Evolutionary conservation across 2,329 filamentous ascomycete species (phyloP).

Genomic region (Teratosphaeria viscida): DNA sequence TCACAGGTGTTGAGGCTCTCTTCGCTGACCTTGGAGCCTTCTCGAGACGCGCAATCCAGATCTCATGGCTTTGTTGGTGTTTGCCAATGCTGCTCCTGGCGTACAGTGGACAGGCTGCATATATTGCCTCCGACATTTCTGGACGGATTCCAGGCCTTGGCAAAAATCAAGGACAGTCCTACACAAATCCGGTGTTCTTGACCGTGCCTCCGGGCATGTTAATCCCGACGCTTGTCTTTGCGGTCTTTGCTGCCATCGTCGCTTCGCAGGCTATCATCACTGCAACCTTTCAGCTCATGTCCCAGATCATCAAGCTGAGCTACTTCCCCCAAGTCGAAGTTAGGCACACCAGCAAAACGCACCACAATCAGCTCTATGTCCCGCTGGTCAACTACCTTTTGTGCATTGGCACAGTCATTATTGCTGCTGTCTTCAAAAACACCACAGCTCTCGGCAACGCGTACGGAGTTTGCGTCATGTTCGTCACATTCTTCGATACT

Average conservation of each 20-base stretch:
- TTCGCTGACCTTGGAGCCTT: conserved; percentile 74
- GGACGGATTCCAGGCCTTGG: background rate
- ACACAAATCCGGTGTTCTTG: conserved; percentile 65
- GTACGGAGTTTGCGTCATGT: conserved; percentile 61
- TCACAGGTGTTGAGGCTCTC: conserved; percentile 69
- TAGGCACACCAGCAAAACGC: conserved; percentile 57
- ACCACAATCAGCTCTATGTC: conserved; percentile 68
- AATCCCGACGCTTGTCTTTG: conserved; percentile 57
- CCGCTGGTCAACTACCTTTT: conserved; percentile 67
- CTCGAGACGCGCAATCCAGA: conserved; percentile 50
- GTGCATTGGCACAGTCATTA: conserved; percentile 64
- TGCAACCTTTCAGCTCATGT: conserved; percentile 46
- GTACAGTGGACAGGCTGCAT: conserved; percentile 66
- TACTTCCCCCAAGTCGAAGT: conserved; percentile 71
- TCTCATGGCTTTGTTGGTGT: conserved; percentile 57
- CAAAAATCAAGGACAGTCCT: conserved; percentile 43
- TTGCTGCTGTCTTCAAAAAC: conserved; percentile 56
- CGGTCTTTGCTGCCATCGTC: conserved; percentile 57
- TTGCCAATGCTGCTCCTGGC: conserved; percentile 58
- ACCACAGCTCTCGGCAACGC: conserved; percentile 12
- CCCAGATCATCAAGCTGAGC: conserved; percentile 60
- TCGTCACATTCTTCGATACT: conserved; percentile 69
- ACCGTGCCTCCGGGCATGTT: conserved; percentile 57
- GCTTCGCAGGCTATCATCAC: conserved; percentile 73
- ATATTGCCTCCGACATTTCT: conserved; percentile 41